Evolutionary conservation across 2,329 filamentous ascomycete species (phyloP).

Genomic region (Pleurostoma richardsiae): DNA sequence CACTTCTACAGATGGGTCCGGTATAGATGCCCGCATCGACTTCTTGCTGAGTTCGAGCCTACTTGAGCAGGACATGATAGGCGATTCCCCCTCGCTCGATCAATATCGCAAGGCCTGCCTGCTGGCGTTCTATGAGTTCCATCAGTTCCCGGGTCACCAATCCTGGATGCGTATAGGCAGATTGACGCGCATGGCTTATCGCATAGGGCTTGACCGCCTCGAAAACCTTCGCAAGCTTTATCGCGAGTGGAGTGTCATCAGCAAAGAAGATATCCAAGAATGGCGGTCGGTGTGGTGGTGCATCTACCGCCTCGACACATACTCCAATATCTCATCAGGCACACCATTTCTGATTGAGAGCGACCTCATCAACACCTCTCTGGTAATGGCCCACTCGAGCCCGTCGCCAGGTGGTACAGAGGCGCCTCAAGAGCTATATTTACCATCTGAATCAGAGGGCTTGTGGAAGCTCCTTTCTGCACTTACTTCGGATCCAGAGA

Average conservation of each 20-base stretch:
- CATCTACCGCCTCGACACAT: slow-evolving; percentile 27
- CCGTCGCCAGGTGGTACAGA: slow-evolving; percentile 9
- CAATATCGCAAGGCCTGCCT: slow-evolving; percentile 24
- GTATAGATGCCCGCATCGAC: slow-evolving; percentile 18
- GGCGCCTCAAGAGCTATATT: neutral
- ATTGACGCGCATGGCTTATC: slow-evolving; percentile 26
- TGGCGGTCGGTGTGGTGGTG: slow-evolving; percentile 30
- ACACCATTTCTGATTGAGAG: slow-evolving; percentile 19
- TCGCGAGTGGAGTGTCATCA: slow-evolving; percentile 12
- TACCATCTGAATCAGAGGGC: neutral
- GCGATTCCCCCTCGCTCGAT: slow-evolving; percentile 14
- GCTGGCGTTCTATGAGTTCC: slow-evolving; percentile 28
- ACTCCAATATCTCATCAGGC: slow-evolving; percentile 23
- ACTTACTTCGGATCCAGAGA: slow-evolving; percentile 10
- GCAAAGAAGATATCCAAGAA: slow-evolving; percentile 24
- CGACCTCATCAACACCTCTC: slow-evolving; percentile 20
- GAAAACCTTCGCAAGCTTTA: slow-evolving; percentile 16
- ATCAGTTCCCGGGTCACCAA: slow-evolving; percentile 24
- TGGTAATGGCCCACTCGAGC: slow-evolving; percentile 8
- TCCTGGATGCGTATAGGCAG: slow-evolving; percentile 24
- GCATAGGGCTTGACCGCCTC: slow-evolving; percentile 25
- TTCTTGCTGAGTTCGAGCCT: slow-evolving; percentile 20
- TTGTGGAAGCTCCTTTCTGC: neutral
- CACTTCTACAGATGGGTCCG: neutral
- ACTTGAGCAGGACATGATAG: slow-evolving; percentile 16